Evolutionary conservation across 495 filamentous ascomycete genomes (phyloP).

Genomic region (Halenospora varia): DNA sequence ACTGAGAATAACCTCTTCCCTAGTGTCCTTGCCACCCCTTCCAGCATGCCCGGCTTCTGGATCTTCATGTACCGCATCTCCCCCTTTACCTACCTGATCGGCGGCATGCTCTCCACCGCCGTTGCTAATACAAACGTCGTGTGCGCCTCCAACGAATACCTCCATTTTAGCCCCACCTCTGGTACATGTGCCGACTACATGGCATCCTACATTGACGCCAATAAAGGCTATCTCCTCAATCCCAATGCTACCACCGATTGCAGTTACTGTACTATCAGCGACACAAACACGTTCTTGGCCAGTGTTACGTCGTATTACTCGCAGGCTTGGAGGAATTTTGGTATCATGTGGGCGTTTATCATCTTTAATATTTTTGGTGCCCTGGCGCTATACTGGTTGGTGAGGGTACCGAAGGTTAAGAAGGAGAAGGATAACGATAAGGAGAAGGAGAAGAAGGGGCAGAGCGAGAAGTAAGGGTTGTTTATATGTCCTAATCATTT

Average conservation of each 20-base stretch:
- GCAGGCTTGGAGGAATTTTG: constrained; percentile 61
- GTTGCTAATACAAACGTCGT: constrained; percentile 49
- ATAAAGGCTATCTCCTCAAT: constrained; percentile 52
- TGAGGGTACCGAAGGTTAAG: background rate
- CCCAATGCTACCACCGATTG: constrained; percentile 44
- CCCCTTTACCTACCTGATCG: constrained; percentile 67
- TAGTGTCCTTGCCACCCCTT: constrained; percentile 32
- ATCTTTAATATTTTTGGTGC: constrained; percentile 69
- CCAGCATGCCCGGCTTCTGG: constrained; percentile 65
- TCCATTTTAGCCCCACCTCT: constrained; percentile 49
- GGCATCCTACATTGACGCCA: constrained; percentile 35
- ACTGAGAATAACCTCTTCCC: no score
- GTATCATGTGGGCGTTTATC: constrained; percentile 55
- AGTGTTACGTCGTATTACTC: constrained; percentile 56
- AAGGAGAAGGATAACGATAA: background rate
- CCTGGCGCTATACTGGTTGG: constrained; percentile 64
- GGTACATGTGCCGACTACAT: constrained; percentile 57
- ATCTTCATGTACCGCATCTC: constrained; percentile 78
- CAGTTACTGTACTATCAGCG: constrained; percentile 50
- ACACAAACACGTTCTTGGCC: constrained; percentile 59
- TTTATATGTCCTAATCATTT: no score
- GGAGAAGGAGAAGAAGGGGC: no score
- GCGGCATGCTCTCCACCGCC: constrained; percentile 53
- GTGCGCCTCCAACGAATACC: constrained; percentile 58
- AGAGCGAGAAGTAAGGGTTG: no score